Base-by-base conservation (phyloP, 2,329 filamentous ascomycete genomes). In the Xylaria digitata region DNA sequence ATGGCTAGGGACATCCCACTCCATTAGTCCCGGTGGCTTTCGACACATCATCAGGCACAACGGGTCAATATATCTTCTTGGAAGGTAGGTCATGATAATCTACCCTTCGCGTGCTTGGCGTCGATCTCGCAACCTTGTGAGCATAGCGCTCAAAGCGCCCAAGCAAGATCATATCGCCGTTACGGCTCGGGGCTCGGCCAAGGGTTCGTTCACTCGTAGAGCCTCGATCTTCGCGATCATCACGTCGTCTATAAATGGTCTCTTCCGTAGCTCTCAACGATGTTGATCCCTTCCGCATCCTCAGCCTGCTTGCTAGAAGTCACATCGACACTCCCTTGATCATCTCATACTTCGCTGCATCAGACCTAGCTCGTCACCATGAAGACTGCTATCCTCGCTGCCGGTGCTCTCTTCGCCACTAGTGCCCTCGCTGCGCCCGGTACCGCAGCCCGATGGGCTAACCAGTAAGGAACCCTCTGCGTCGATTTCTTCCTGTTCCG, bases 361-460 rank as follows among this genome's bases (percentile, higher is more conserved):
- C 55, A 61, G 55, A n/a, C 40, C 58, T 52, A 61, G 21, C 26
- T 58, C 15, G 15, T 52, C 77, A 83, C 70, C 53, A 88, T 87
- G 86, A 87, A 84, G 80, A 78, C 84, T 78, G 73, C 81, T 55
- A 67, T 80, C 56, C 65, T 78, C 59, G 70, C 80, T 46, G 71
- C 76, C 66, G 74, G 78, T 69, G 73, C 79, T 57, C 70, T 84
- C 50, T 77, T 82, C 64, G 80, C 82, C 59, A 78, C 78, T 63
- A 73, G 78, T 62, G 80, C 79, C 54, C 56, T 83, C 42, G 84
- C 82, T 42, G 82, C 83, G 32, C 85, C 84, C 40, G 80, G 83
- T 43, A 81, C 78, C 17, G 78, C 79, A 30, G 73, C 78, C 34
- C 80, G 79, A 55, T 80, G 79, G 64, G 79, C 74, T 49, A 75